Percentiles rank a stretch among this genome's conserved stretches.
Conservation (phyloP, 345 rosid species). For the Sonneratia alba region DNA sequence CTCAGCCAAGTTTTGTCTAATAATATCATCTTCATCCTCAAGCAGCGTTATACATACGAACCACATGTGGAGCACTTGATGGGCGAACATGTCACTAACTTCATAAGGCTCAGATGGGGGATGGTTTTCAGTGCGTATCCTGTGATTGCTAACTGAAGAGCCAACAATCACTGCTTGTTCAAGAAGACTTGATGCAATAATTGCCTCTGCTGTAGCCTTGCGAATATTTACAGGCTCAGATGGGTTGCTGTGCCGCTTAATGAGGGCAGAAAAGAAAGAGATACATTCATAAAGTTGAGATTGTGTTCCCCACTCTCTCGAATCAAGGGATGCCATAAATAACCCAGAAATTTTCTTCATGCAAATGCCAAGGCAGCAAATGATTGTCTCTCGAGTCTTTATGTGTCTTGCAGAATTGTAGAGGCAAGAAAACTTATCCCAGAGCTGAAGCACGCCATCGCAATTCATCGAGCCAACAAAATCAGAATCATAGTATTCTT, state of each 20-base stretch:
- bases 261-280: conserved; percentile 40
- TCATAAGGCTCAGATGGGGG: conserved; percentile 24
- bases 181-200: conserved; percentile 73
- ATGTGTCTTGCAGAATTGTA: conserved; percentile 45
- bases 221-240: conserved; percentile 79
- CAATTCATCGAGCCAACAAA: conserved; percentile 50
- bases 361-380: conserved; percentile 84
- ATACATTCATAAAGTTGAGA: conserved; percentile 37
- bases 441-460: conserved; percentile 46
- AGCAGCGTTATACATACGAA: conserved; percentile 64
- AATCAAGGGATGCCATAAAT: conserved; percentile 23
- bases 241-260: conserved; percentile 60
- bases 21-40: conserved; percentile 89
- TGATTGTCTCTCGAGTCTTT: conserved; percentile 55
- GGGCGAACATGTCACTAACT: conserved; percentile 34
- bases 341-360: conserved; percentile 41
- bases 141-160: conserved; percentile 31
- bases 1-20: conserved; percentile 54
- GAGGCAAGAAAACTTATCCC: conserved; percentile 52
- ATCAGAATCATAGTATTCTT: conserved; percentile 17
- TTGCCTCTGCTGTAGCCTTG: conserved; percentile 70
- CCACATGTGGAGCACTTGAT: conserved; percentile 59
- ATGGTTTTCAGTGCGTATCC: conserved; percentile 18
- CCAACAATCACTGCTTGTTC: conserved; percentile 68
- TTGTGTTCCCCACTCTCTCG: conserved; percentile 22